Evolutionary conservation across 2,329 filamentous ascomycete species (phyloP).

Genomic region (Talaromyces rugulosus): DNA sequence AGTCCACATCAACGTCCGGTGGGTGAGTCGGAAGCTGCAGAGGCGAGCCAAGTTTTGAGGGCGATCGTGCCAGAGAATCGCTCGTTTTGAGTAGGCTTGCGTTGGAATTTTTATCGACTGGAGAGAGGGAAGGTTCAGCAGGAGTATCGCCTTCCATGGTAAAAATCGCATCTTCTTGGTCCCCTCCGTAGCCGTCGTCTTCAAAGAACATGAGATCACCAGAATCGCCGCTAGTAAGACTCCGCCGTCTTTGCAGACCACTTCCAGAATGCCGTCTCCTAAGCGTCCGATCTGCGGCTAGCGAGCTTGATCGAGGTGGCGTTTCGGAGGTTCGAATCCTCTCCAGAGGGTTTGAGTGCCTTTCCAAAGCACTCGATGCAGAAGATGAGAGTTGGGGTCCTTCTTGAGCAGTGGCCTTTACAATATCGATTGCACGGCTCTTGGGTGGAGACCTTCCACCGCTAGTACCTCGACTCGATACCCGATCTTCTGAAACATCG

Average conservation of each 20-base stretch:
- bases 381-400: conserved; percentile 30
- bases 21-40: conserved; percentile 4
- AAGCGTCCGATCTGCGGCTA: conserved; percentile 27
- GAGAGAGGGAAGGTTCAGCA: conserved; percentile 6
- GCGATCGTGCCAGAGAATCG: not conserved
- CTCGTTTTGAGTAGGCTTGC: not conserved
- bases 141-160: conserved; percentile 58
- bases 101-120: not conserved
- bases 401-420: conserved; percentile 21
- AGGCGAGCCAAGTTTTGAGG: conserved; percentile 2
- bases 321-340: conserved; percentile 32
- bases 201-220: conserved; percentile 88
- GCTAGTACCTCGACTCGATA: conserved; percentile 18
- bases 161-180: conserved; percentile 69
- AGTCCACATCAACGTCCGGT: conserved; percentile 15
- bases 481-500: conserved; percentile 33
- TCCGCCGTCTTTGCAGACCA: conserved; percentile 73
- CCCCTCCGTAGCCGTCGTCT: conserved; percentile 78
- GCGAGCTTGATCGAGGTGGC: conserved; percentile 42
- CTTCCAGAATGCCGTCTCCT: conserved; percentile 80
- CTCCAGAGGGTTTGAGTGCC: conserved; percentile 29
- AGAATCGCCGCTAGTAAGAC: conserved; percentile 63
- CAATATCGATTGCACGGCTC: conserved; percentile 26
- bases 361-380: conserved; percentile 35
- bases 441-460: conserved; percentile 19